These are phyloP conservation scores for Kandelia obovata DNA, from an alignment of 345 rosid species.

Conservation along the genomic window DNA sequence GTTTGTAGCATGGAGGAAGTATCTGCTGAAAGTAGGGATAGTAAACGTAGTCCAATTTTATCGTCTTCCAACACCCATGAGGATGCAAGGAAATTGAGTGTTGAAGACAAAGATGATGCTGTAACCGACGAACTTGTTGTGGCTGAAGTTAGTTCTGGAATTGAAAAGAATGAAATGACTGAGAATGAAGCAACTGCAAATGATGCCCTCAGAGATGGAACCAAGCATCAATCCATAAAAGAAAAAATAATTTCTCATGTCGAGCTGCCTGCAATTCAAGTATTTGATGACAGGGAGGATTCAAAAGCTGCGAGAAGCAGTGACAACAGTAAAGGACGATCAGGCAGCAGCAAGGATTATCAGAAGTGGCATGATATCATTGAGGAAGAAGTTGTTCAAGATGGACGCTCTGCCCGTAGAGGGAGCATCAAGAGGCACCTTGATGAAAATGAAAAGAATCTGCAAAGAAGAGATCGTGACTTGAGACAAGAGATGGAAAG, in stretches of 20 bases:
- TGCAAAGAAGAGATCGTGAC: slow-evolving; percentile 56
- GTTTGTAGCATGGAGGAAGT: slow-evolving; percentile 45
- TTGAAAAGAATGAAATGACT: slow-evolving; percentile 41
- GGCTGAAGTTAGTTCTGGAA: slow-evolving; percentile 47
- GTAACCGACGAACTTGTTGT: slow-evolving; percentile 30
- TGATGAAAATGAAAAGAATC: slow-evolving; percentile 50
- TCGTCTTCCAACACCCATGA: slow-evolving; percentile 42
- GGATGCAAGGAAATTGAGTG: slow-evolving; percentile 50
- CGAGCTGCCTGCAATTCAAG: slow-evolving; percentile 43
- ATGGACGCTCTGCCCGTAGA: slow-evolving; percentile 36
- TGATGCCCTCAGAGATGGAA: slow-evolving; percentile 32
- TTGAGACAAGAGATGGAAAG: slow-evolving; percentile 62
- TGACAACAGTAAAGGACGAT: slow-evolving; percentile 84
- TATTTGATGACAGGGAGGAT: slow-evolving; percentile 63
- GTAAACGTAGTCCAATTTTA: slow-evolving; percentile 35
- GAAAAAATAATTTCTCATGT: slow-evolving; percentile 41
- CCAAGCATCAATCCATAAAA: slow-evolving; percentile 25
- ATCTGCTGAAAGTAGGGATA: slow-evolving; percentile 58
- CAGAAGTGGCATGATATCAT: slow-evolving; percentile 57
- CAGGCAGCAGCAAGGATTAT: slow-evolving; percentile 76
- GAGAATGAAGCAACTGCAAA: slow-evolving; percentile 23
- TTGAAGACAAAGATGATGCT: slow-evolving; percentile 50
- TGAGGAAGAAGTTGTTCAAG: slow-evolving; percentile 90
- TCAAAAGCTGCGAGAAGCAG: slow-evolving; percentile 83
- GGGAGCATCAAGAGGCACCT: slow-evolving; percentile 44